Conservation (phyloP, 805 yeast genomes). For the Yarrowia sp. region DNA sequence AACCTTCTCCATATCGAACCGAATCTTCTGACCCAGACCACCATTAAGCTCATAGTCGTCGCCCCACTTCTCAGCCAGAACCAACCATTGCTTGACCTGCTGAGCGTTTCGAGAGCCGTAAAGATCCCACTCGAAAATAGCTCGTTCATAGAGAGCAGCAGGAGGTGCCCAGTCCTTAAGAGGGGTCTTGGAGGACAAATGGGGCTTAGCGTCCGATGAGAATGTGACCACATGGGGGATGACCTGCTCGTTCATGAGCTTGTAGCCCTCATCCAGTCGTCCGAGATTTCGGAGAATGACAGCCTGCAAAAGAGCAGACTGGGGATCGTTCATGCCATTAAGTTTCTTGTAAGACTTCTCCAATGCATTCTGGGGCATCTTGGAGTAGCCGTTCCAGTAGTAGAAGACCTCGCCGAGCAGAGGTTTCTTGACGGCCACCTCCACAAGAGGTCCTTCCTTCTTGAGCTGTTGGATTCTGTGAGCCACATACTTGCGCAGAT, state of each 20-base stretch:
- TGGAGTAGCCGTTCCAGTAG: conserved; percentile 87
- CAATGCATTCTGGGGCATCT: conserved; percentile 68
- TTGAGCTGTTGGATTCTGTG: background rate
- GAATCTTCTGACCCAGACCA: conserved; percentile 18
- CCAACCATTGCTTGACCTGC: conserved; percentile 62
- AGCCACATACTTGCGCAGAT: conserved; percentile 7
- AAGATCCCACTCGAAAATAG: conserved; percentile 72
- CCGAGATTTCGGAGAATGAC: conserved; percentile 43
- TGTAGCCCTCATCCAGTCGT: conserved; percentile 53
- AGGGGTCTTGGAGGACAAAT: conserved; percentile 39
- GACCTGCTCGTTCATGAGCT: conserved; percentile 53
- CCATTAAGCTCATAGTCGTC: conserved; percentile 77
- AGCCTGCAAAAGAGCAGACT: conserved; percentile 51
- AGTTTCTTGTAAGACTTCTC: conserved; percentile 51
- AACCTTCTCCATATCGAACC: conserved; percentile 20
- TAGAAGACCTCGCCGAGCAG: conserved; percentile 78
- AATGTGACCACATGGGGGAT: conserved; percentile 44
- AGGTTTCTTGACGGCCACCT: conserved; percentile 79
- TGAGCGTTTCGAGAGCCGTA: conserved; percentile 49
- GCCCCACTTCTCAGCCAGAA: conserved; percentile 65
- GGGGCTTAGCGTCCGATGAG: conserved; percentile 34
- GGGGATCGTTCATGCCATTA: conserved; percentile 43
- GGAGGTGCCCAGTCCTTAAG: conserved; percentile 87
- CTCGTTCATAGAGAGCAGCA: conserved; percentile 77
- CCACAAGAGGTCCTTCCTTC: conserved; percentile 33